Base-by-base conservation (phyloP, 225 moss, liverwort and hornwort species). In the Physcomitrellopsis africana region DNA sequence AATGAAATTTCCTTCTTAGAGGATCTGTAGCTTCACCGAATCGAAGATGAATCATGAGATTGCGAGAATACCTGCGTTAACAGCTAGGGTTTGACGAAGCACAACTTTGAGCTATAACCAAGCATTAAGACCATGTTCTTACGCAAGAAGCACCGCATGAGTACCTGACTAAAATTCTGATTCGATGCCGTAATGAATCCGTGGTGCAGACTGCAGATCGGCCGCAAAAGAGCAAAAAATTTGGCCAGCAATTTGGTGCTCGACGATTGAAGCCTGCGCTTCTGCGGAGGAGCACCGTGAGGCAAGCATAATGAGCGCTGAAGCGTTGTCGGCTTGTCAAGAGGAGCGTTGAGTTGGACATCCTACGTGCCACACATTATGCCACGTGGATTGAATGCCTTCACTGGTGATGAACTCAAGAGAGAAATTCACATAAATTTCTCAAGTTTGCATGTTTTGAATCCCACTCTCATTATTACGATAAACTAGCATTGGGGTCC, bases 1-100 rank as follows among this genome's bases (percentile, higher is more conserved):
- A 65, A 24, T 18, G n/a, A 51, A 29, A 3, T 68, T 37, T 37
- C 2, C 11, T 24, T 32, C 19, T 17, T 32, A 53, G 11, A 3
- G 11, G 18, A 68, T 11, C 52, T 53, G 51, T 11, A 53, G 53
- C 32, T 53, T 18, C 29, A 11, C 19, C 10, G 2, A 37, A 68
- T 68, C 68, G 32, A 68, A 53, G 32, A 7, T 37, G 49, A 52
- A 18, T 41, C 18, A 20, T 7, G 20, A 43, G 43, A 11, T 43
- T 44, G 43, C 63, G 26, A 11, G 43, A 66, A 66, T 23, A 22
- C 47, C 24, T 24, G 19, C 7, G 42, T 12, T 55, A 20, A 55
- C 2, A 55, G 54, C 52, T 68, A 68, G 68, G 68, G 68, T 68
- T 67, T 68, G 68, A n/a, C 51, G 17, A 68, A 68, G 68, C 68